Conservation (phyloP, 1,139 yeast genomes). For the Pichiaceae sp. region DNA sequence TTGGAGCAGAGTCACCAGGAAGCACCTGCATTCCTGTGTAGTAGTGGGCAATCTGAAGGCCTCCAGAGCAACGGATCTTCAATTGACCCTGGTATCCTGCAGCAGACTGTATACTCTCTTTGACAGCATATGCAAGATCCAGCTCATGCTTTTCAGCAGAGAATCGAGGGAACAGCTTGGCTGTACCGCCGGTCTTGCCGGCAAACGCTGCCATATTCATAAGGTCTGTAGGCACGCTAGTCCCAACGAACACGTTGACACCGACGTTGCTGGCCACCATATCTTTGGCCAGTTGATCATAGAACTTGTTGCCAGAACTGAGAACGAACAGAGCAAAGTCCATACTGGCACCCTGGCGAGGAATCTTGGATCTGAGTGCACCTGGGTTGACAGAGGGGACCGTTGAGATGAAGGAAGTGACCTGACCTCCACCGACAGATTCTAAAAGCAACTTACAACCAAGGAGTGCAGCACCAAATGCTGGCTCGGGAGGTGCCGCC, state of each 20-base stretch:
- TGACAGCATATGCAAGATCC: slow-evolving; percentile 53
- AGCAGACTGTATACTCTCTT: slow-evolving; percentile 34
- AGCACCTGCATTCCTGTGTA: slow-evolving; percentile 43
- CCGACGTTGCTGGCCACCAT: slow-evolving; percentile 59
- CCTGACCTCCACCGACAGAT: slow-evolving; percentile 70
- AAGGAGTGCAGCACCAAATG: slow-evolving; percentile 72
- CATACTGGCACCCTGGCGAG: slow-evolving; percentile 28
- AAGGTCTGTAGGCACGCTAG: slow-evolving; percentile 57
- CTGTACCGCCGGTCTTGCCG: slow-evolving; percentile 63
- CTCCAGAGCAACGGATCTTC: slow-evolving; percentile 82
- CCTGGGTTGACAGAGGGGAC: slow-evolving; percentile 88
- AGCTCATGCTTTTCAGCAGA: slow-evolving; percentile 64
- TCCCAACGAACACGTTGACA: slow-evolving; percentile 65
- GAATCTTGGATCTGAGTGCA: slow-evolving; percentile 45
- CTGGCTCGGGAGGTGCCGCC: slow-evolving; percentile 42
- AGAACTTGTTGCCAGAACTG: slow-evolving; percentile 55
- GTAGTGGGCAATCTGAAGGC: slow-evolving; percentile 75
- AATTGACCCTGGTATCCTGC: slow-evolving; percentile 76
- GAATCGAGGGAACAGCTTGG: slow-evolving; percentile 62
- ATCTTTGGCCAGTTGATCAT: slow-evolving; percentile 44
- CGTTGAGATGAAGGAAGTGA: slow-evolving; percentile 57
- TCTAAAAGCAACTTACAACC: slow-evolving; percentile 62
- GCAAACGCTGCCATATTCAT: slow-evolving; percentile 66
- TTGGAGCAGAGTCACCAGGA: slow-evolving; percentile 45
- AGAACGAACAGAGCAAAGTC: slow-evolving; percentile 50